Evolutionary conservation across 768 basidiomycete genomes (phyloP).

Genomic region (Boletus bicolor): DNA sequence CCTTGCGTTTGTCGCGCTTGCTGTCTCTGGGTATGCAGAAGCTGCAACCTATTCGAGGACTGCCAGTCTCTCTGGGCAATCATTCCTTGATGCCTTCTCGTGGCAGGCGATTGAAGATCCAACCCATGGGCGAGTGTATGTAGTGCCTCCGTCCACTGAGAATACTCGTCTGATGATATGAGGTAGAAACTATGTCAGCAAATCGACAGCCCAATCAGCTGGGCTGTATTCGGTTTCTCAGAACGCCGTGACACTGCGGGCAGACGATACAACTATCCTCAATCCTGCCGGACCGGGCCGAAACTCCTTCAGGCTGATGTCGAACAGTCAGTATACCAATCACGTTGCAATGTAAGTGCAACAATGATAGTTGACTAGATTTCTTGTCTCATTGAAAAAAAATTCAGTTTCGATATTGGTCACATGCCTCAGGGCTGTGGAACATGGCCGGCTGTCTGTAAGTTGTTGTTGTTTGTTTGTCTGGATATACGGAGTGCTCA

Average conservation of each 20-base stretch:
- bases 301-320: constrained; percentile 35
- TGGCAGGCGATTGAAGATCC: constrained; percentile 34
- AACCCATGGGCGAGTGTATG: constrained; percentile 35
- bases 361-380: too few relatives aligned
- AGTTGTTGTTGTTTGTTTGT: constrained; percentile 13
- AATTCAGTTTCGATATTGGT: constrained; percentile 31
- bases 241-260: constrained; percentile 33
- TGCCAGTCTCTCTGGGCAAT: constrained; percentile 47
- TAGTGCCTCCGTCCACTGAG: background rate
- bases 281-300: constrained; percentile 31
- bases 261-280: constrained; percentile 33
- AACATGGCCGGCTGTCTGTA: constrained; percentile 38
- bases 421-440: constrained; percentile 41
- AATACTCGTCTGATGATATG: background rate
- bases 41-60: constrained; percentile 44
- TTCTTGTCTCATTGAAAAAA: background rate
- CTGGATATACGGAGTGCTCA: background rate
- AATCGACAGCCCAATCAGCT: constrained; percentile 45
- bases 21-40: constrained; percentile 10
- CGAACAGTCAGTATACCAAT: constrained; percentile 28
- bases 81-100: constrained; percentile 39
- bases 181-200: constrained; percentile 41
- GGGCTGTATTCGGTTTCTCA: constrained; percentile 58
- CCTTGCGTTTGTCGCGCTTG: constrained; percentile 7
- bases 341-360: constrained; percentile 34